Evolutionary conservation across 2,329 filamentous ascomycete genomes (phyloP).

Genomic region (Hypoxylon sp.): DNA sequence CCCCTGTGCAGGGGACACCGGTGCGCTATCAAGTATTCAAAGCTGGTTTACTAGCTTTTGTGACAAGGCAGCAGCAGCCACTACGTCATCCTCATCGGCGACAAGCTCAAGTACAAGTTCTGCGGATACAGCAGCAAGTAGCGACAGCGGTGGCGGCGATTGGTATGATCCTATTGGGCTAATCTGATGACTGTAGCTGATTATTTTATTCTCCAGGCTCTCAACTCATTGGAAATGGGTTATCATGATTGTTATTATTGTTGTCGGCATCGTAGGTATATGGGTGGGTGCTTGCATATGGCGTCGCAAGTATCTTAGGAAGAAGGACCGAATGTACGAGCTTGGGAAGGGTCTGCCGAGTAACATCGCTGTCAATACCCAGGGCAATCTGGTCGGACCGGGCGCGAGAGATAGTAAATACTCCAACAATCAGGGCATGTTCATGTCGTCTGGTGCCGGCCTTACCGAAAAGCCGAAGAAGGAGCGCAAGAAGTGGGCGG

Average conservation of each 20-base stretch:
- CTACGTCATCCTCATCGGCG: constrained; percentile 47
- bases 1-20: constrained; percentile 63
- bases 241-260: constrained; percentile 80
- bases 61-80: constrained; percentile 54
- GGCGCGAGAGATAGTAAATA: constrained; percentile 47
- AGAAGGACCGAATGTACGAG: constrained; percentile 69
- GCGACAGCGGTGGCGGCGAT: constrained; percentile 54
- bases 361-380: constrained; percentile 51
- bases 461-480: constrained; percentile 54
- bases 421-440: constrained; percentile 52
- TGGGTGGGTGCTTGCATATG: constrained; percentile 77
- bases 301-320: constrained; percentile 78
- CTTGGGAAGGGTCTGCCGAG: constrained; percentile 59
- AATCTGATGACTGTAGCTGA: constrained; percentile 14
- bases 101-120: constrained; percentile 43
- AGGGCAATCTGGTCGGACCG: constrained; percentile 48
- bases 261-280: constrained; percentile 74
- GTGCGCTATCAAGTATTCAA: constrained; percentile 69
- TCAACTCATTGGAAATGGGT: constrained; percentile 82
- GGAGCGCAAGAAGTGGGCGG: constrained; percentile 62
- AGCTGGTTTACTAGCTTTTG: constrained; percentile 79
- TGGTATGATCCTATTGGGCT: constrained; percentile 56
- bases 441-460: constrained; percentile 52
- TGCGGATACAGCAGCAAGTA: constrained; percentile 40
- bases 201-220: constrained; percentile 62